Base-by-base conservation (phyloP, 75 land plant species). In the Picea glauca region DNA sequence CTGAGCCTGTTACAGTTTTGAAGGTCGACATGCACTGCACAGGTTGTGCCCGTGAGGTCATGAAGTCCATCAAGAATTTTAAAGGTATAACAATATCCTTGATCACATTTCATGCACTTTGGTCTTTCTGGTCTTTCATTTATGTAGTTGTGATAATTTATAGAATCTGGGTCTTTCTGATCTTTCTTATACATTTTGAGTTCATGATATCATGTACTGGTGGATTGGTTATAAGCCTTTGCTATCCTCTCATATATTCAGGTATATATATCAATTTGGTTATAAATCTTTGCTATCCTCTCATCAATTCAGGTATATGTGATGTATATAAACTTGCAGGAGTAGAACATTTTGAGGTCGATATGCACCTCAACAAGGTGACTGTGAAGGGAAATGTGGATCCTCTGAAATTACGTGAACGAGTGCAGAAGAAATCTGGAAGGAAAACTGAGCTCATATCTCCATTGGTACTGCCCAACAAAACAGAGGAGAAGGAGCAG, bases 11-110 rank as follows among this genome's bases (percentile, higher is more conserved):
- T 46, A n/a, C n/a, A n/a, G 87, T 91, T 4, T 84, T 91, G 74
- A 87, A 83, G 54, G 90, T 91, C 5, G 86, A 88, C 83, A 91
- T 91, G 85, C 93, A 91, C 58, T 91, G 93, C 70, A 84, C 80
- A 46, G 93, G 81, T 5, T 91, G 93, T 81, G 86, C 86, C 38
- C 75, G 83, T 30, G 84, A 84, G 79, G 87, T 91, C 13, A 81
- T 33, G 23, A 84, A 62, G 75, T 77, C 85, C 72, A 62, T 91
- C 33, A 85, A 68, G 38, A 78, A 72, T 35, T 85, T 83, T 81
- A 80, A 84, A 87, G 93, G 93, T 88, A 17, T 0, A 17, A 38
- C 21, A 70, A 18, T 35, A 6, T 46, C 5, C 11, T 40, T 14
- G n/a, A n/a, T 7, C 54, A 7, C 9, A 50, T 50, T 50, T 50